phyloP scores from a whole-genome alignment of 371 early-diverging fungal species.

The Dichotomocladium elegans region DNA sequence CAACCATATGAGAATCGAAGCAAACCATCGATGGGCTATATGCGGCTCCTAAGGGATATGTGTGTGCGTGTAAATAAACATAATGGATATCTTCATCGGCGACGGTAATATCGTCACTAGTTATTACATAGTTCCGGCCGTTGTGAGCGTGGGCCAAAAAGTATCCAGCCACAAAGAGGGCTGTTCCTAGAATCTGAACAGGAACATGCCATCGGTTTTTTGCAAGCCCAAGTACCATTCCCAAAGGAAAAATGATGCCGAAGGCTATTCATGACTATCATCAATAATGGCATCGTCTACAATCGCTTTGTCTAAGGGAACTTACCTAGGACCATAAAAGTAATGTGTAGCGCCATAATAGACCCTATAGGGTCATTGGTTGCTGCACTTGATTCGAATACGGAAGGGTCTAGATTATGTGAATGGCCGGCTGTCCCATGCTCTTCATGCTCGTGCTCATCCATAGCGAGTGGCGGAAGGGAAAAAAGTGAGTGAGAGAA shows the following conservation, averaged over 20 bases:
- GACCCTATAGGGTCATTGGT: slow-evolving; percentile 46
- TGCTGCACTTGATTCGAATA: slow-evolving; percentile 33
- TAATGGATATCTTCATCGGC: background rate
- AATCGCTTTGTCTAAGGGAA: background rate
- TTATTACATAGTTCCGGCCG: slow-evolving; percentile 55
- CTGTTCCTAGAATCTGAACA: slow-evolving; percentile 49
- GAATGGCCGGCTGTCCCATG: slow-evolving; percentile 27
- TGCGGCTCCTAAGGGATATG: slow-evolving; percentile 41
- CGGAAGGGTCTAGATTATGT: slow-evolving; percentile 34
- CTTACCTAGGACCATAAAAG: slow-evolving; percentile 37
- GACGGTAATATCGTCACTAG: background rate
- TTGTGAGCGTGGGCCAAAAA: slow-evolving; percentile 60
- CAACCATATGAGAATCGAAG: slow-evolving; percentile 53
- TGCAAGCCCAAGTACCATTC: slow-evolving; percentile 58
- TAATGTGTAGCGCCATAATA: slow-evolving; percentile 45
- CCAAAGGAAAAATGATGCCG: slow-evolving; percentile 44
- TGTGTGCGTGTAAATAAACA: background rate
- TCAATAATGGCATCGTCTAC: background rate
- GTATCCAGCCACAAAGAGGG: slow-evolving; percentile 49
- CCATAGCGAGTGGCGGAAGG: background rate
- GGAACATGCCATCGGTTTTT: slow-evolving; percentile 64
- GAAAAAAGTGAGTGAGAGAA: too few species aligned
- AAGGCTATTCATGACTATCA: slow-evolving; percentile 18
- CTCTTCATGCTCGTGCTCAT: slow-evolving; percentile 21
- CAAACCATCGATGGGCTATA: slow-evolving; percentile 64